Evolutionary conservation across 2,329 filamentous ascomycete genomes (phyloP).

Genomic region (Fonsecaea nubica): DNA sequence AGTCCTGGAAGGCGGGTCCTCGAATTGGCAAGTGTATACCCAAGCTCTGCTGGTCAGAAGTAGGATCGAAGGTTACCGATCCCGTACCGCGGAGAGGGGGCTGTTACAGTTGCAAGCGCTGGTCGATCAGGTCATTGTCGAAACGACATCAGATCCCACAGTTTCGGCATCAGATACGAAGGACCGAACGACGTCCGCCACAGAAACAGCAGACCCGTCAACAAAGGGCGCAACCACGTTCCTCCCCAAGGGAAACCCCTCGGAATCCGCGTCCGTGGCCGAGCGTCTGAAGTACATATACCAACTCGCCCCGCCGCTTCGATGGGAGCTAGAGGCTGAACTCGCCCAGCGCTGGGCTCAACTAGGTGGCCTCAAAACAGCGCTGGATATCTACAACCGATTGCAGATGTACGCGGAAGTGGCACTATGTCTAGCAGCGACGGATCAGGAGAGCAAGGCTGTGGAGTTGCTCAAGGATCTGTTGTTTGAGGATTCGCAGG

Average conservation of each 20-base stretch:
- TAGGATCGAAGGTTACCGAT: constrained; percentile 84
- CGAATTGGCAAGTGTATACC: constrained; percentile 98
- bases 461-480: constrained; percentile 76
- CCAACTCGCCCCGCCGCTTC: constrained; percentile 78
- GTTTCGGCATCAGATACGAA: constrained; percentile 48
- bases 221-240: constrained; percentile 71
- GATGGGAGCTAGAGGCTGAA: constrained; percentile 95
- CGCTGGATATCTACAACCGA: constrained; percentile 93
- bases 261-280: constrained; percentile 77
- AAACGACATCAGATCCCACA: constrained; percentile 59
- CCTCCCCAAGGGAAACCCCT: constrained; percentile 74
- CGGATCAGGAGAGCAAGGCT: constrained; percentile 83
- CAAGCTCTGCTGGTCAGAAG: constrained; percentile 89
- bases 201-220: constrained; percentile 30
- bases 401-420: constrained; percentile 94
- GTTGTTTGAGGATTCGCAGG: constrained; percentile 67
- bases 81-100: constrained; percentile 85
- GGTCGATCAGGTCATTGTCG: constrained; percentile 91
- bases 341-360: constrained; percentile 90
- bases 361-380: constrained; percentile 84
- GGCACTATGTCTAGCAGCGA: constrained; percentile 82
- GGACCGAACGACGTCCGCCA: constrained; percentile 43
- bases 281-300: constrained; percentile 85
- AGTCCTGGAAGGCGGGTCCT: constrained; percentile 84
- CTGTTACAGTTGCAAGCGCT: constrained; percentile 92